Evolutionary conservation across 2,329 filamentous ascomycete species (phyloP).

Genomic region (Orbilia ellipsospora): DNA sequence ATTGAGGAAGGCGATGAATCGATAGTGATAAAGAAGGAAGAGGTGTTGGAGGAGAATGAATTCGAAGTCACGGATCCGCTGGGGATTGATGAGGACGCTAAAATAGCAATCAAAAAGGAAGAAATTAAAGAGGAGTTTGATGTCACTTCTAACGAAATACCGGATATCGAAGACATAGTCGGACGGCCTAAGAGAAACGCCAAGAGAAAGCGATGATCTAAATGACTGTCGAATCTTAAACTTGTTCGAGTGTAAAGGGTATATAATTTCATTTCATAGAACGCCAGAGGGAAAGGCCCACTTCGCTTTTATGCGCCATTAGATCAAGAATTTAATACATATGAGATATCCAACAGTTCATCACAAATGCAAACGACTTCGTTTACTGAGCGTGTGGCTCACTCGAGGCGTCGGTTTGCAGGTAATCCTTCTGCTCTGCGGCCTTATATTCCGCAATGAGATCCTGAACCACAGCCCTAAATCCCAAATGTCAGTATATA

Average conservation of each 20-base stretch:
- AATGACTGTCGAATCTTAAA: background rate
- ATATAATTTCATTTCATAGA: conserved; percentile 15
- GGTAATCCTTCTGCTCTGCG: conserved; percentile 88
- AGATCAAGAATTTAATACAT: conserved; percentile 15
- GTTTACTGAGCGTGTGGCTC: conserved; percentile 39
- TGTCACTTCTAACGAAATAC: conserved; percentile 21
- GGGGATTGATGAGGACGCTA: conserved; percentile 59
- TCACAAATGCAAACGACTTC: background rate
- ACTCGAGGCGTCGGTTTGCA: conserved; percentile 71
- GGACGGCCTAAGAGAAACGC: conserved; percentile 45
- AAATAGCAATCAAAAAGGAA: conserved; percentile 61
- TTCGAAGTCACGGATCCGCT: conserved; percentile 57
- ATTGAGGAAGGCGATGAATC: conserved; percentile 57
- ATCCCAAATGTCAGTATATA: background rate
- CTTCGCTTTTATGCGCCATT: conserved; percentile 46
- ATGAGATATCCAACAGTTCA: background rate
- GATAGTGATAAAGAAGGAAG: conserved; percentile 58
- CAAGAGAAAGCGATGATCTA: conserved; percentile 43
- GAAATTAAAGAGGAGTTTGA: conserved; percentile 15
- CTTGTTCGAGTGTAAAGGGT: background rate
- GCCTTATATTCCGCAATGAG: conserved; percentile 95
- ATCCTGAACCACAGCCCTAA: conserved; percentile 77
- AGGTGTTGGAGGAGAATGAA: conserved; percentile 60
- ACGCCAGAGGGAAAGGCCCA: conserved; percentile 24
- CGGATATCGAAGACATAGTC: conserved; percentile 50